These are phyloP conservation scores for Sporothrix brasiliensis DNA, from an alignment of 2,329 filamentous ascomycete species.

Conservation along the genomic window DNA sequence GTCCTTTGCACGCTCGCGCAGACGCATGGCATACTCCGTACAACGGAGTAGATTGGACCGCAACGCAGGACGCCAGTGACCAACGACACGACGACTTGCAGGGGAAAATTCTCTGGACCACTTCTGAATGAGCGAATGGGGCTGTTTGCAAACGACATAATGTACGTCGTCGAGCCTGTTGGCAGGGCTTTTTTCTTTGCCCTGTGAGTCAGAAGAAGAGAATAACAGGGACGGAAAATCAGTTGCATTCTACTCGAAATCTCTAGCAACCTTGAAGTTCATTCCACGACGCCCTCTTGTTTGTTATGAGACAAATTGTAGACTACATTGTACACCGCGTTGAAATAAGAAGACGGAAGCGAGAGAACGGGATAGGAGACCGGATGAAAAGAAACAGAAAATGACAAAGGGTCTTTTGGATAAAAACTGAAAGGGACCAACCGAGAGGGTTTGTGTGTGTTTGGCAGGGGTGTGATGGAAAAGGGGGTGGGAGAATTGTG, in stretches of 20 bases:
- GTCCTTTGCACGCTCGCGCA: no score
- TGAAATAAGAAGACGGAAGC: background rate
- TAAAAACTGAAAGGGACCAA: conserved; percentile 6
- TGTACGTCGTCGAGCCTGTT: background rate
- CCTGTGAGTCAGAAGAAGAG: background rate
- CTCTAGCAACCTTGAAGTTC: background rate
- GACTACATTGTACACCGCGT: conserved; percentile 16
- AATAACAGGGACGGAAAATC: background rate
- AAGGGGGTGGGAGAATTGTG: conserved; percentile 16
- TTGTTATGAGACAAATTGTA: background rate
- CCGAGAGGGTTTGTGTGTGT: background rate
- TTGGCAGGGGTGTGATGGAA: conserved; percentile 11
- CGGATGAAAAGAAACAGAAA: background rate
- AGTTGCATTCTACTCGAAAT: background rate
- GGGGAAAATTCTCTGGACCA: background rate
- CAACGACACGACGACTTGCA: conserved; percentile 12
- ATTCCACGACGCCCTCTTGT: conserved; percentile 7
- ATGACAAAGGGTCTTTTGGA: background rate
- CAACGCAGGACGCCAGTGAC: conserved; percentile 28
- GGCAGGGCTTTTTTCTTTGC: background rate
- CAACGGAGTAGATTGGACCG: conserved; percentile 24
- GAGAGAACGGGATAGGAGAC: background rate
- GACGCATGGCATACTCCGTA: no score
- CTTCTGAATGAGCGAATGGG: background rate
- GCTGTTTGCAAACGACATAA: background rate